These are phyloP conservation scores for Colletotrichum caudatum DNA, from an alignment of 2,329 filamentous ascomycete species.

Conservation along the genomic window DNA sequence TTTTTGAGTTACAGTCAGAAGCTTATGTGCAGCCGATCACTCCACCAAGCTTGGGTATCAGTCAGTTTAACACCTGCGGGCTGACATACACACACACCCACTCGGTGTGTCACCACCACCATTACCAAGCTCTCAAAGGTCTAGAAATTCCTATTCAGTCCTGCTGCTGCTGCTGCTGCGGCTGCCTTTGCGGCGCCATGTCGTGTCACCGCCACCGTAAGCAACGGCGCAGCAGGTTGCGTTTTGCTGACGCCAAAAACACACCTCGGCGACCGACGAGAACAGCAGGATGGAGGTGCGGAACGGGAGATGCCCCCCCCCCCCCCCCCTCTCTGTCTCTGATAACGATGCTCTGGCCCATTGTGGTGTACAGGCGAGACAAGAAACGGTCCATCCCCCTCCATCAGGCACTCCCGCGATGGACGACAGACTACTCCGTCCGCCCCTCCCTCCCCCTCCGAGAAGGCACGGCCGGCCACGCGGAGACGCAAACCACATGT, in stretches of 20 bases:
- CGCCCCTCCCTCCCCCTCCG: not conserved
- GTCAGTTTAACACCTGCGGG: slow-evolving; percentile 8
- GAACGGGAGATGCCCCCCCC: slow-evolving; percentile 22
- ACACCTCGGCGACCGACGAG: not conserved
- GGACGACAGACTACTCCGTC: not conserved
- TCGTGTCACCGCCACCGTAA: slow-evolving; percentile 36
- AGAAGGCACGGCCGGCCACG: not conserved
- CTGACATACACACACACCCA: slow-evolving; percentile 2
- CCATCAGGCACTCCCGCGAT: not conserved
- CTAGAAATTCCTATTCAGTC: not conserved
- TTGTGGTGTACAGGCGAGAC: not conserved
- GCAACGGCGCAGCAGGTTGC: slow-evolving; percentile 20
- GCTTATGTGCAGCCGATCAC: slow-evolving; percentile 3
- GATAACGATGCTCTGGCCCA: not conserved
- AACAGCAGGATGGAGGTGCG: slow-evolving; percentile 17
- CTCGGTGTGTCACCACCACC: not conserved
- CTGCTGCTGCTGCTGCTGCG: not conserved
- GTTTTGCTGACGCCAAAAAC: slow-evolving; percentile 15
- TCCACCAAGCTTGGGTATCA: not conserved
- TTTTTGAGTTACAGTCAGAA: slow-evolving; percentile 12
- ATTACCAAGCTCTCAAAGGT: not conserved
- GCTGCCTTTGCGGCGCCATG: slow-evolving; percentile 16
- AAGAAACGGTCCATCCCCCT: not conserved
- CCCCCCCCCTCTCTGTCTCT: not conserved
- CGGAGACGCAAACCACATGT: slow-evolving; percentile 22